These are phyloP conservation scores for Quercus glauca DNA, from an alignment of 306 rosid genomes.

Conservation along the genomic window DNA sequence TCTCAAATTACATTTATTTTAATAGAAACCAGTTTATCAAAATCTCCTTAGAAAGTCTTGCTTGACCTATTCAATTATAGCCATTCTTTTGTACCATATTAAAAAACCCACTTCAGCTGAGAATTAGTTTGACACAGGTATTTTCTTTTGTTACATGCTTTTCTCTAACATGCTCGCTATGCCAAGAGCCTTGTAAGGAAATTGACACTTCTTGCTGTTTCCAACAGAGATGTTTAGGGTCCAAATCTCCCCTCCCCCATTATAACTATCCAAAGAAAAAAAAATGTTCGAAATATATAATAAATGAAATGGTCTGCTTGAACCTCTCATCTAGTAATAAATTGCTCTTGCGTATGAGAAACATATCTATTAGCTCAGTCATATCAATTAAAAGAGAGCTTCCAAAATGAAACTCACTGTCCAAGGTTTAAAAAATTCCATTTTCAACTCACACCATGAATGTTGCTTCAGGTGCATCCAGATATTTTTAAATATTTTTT, in stretches of 20 bases:
- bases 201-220: too few relatives aligned
- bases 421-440: neutral
- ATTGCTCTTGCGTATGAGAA: constrained; percentile 16
- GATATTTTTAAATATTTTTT: neutral
- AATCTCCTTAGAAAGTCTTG: constrained; percentile 15
- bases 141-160: constrained; percentile 1
- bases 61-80: constrained; percentile 20
- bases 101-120: constrained; percentile 19
- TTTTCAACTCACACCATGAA: neutral
- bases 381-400: neutral
- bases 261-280: too few relatives aligned
- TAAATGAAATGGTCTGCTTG: constrained; percentile 12
- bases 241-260: too few relatives aligned
- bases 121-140: constrained; percentile 20
- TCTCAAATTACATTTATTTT: constrained; percentile 13
- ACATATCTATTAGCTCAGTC: constrained; percentile 1
- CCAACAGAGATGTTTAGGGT: too few relatives aligned
- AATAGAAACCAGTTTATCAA: constrained; percentile 5
- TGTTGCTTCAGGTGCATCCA: neutral
- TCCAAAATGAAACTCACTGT: neutral
- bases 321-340: constrained; percentile 5
- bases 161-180: constrained; percentile 3
- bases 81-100: constrained; percentile 34
- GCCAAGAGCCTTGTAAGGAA: too few relatives aligned
- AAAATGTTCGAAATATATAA: neutral